Base-by-base conservation (phyloP, 148 eudicot species). In the Vaccinium myrtillus region DNA sequence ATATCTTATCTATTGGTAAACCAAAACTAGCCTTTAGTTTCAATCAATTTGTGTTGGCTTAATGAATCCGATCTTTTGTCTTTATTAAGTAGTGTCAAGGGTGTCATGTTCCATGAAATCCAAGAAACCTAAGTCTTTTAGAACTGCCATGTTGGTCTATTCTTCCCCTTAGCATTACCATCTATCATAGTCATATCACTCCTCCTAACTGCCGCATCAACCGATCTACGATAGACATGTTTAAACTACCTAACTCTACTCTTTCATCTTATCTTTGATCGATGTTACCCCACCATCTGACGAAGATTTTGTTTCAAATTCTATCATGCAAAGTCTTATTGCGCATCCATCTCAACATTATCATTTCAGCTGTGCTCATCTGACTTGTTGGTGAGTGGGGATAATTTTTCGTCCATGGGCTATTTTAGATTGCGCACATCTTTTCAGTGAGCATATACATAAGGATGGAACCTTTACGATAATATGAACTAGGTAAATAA, bases 391-490 rank as follows among this genome's bases (percentile, higher is more conserved):
- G 19, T 2, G 61, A 56, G 61, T 16, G 7, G 21, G 61, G 15
- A 23, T 69, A 27, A 12, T n/a, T 81, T 55, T 7, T 67, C 16
- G 4, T 67, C 7, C 50, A 8, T 81, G 76, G 3, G 6, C 39
- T 67, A 15, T 48, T 49, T 81, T 39, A 30, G 15, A 46, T 21
- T 49, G 70, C 71, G 65, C 13, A 3, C 32, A 21, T 49, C 13
- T 12, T 67, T 81, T 21, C 46, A 21, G n/a, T 65, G 43, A 67
- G 75, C 76, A 21, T 53, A 67, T 49, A 14, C 75, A 8, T 48
- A 77, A 25, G 16, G 77, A 82, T 82, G 54, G n/a, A 81, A 49
- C 18, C 75, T 4, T 63, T 49, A 63, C 74, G 14, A 18, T 63
- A 67, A 12, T 25, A 30, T 49, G 58, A 67, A 15, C 3, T 49